Evolutionary conservation across 345 rosid species (phyloP).

Genomic region (Tarenaya hassleriana): DNA sequence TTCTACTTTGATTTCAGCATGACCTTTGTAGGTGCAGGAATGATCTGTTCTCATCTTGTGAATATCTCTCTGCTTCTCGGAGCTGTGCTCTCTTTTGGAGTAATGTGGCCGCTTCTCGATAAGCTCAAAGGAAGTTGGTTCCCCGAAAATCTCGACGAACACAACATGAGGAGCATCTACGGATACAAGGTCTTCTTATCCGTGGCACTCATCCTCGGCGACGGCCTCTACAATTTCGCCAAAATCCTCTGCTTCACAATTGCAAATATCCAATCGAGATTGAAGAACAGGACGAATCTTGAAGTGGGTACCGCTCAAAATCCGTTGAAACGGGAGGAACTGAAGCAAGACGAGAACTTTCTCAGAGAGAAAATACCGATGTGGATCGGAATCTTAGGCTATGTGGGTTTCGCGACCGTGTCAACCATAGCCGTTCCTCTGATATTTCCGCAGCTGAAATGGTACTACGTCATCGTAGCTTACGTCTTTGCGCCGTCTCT

Average conservation of each 20-base stretch:
- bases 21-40: conserved; percentile 88
- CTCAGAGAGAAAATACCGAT: conserved; percentile 64
- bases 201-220: conserved; percentile 82
- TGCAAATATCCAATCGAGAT: conserved; percentile 38
- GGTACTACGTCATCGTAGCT: conserved; percentile 74
- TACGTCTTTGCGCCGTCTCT: conserved; percentile 81
- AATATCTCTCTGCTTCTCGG: conserved; percentile 81
- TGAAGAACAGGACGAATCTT: conserved; percentile 36
- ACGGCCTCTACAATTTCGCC: conserved; percentile 81
- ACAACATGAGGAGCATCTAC: conserved; percentile 75
- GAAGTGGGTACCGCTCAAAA: conserved; percentile 25
- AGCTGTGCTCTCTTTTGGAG: conserved; percentile 69
- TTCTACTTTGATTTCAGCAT: conserved; percentile 82
- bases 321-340: conserved; percentile 19
- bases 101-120: conserved; percentile 88
- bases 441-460: conserved; percentile 88
- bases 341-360: conserved; percentile 56
- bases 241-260: conserved; percentile 52
- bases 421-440: conserved; percentile 60
- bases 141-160: conserved; percentile 48
- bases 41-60: conserved; percentile 89
- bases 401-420: conserved; percentile 41
- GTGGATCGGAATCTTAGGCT: conserved; percentile 65
- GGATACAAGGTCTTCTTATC: conserved; percentile 94
- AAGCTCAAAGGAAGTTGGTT: conserved; percentile 77